A percentile compares a stretch with the other conserved stretches of the same genome.
Evolutionary conservation across 208 protist genomes (phyloP).

Genomic region (Acanthamoeba comandoni): DNA sequence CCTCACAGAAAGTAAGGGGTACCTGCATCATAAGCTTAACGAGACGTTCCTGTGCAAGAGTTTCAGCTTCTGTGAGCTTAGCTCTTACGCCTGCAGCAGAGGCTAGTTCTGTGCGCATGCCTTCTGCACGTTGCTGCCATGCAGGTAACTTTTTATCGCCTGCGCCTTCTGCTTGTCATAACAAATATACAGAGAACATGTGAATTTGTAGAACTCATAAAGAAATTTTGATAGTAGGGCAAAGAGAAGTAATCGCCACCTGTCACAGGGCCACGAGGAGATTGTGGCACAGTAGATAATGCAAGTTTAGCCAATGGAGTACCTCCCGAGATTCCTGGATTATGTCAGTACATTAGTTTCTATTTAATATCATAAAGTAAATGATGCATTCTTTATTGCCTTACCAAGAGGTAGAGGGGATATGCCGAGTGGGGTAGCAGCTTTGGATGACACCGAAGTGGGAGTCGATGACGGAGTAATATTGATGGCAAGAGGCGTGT

Average conservation of each 20-base stretch:
- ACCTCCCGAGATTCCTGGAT: too few relatives aligned
- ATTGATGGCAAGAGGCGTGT: constrained; percentile 52
- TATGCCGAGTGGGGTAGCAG: too few relatives aligned
- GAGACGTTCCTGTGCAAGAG: constrained; percentile 20
- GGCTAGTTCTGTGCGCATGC: constrained; percentile 34
- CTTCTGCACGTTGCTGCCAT: constrained; percentile 67
- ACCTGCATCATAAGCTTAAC: too few relatives aligned
- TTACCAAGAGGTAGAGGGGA: too few relatives aligned
- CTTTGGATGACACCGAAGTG: neutral
- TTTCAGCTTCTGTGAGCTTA: constrained; percentile 57
- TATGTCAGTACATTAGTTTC: too few relatives aligned
- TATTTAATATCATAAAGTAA: too few relatives aligned
- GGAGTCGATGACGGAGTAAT: constrained; percentile 30
- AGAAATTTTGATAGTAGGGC: neutral
- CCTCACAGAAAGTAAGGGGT: too few relatives aligned
- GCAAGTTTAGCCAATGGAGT: too few relatives aligned
- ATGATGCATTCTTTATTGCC: too few relatives aligned
- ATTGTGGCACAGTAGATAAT: neutral
- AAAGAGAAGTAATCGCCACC: neutral
- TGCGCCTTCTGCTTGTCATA: too few relatives aligned
- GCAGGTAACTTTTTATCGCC: neutral
- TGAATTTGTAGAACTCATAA: too few relatives aligned
- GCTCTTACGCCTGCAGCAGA: constrained; percentile 25
- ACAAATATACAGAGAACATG: too few relatives aligned
- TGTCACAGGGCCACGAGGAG: constrained; percentile 1